These are phyloP conservation scores for Pythium dissotocum DNA, from an alignment of 352 stramenopile species.

Conservation along the genomic window DNA sequence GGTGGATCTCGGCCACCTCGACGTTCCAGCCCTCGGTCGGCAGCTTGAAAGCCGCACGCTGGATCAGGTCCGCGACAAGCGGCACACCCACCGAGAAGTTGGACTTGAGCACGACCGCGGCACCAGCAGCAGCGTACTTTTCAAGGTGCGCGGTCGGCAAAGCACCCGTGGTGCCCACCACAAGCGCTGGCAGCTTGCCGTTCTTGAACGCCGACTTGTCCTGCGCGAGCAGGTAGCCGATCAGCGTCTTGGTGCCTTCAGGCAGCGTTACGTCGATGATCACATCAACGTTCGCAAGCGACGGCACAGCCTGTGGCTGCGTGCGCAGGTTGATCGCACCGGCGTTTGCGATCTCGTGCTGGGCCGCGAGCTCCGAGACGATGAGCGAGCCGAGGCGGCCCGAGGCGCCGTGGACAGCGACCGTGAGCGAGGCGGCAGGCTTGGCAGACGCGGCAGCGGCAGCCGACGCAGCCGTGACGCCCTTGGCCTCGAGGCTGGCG, in stretches of 20 bases:
- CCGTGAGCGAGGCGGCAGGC: slow-evolving; percentile 31
- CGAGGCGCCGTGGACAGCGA: slow-evolving; percentile 71
- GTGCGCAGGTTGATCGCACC: slow-evolving; percentile 68
- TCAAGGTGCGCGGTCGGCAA: slow-evolving; percentile 60
- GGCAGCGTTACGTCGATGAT: slow-evolving; percentile 81
- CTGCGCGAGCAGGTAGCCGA: slow-evolving; percentile 55
- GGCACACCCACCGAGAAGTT: slow-evolving; percentile 87
- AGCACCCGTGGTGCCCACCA: slow-evolving; percentile 74
- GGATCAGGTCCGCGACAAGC: slow-evolving; percentile 73
- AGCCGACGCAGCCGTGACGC: slow-evolving; percentile 24
- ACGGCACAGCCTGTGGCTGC: slow-evolving; percentile 30
- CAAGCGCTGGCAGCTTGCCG: slow-evolving; percentile 66
- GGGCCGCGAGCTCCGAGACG: slow-evolving; percentile 57
- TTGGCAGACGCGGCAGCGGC: slow-evolving; percentile 22
- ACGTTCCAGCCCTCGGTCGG: slow-evolving; percentile 76
- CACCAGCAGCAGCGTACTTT: slow-evolving; percentile 53
- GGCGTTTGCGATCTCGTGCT: slow-evolving; percentile 45
- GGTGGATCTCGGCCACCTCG: slow-evolving; percentile 80
- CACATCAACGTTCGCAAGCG: slow-evolving; percentile 54
- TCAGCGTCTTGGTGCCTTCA: slow-evolving; percentile 66
- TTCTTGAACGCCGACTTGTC: slow-evolving; percentile 60
- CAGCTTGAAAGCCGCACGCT: slow-evolving; percentile 74
- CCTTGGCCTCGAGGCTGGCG: slow-evolving; percentile 34
- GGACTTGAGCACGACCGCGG: slow-evolving; percentile 68
- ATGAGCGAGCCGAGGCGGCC: slow-evolving; percentile 76